These are phyloP conservation scores for Nepenthes alata DNA, from an alignment of 179 eudicot genomes.

Conservation along the genomic window DNA sequence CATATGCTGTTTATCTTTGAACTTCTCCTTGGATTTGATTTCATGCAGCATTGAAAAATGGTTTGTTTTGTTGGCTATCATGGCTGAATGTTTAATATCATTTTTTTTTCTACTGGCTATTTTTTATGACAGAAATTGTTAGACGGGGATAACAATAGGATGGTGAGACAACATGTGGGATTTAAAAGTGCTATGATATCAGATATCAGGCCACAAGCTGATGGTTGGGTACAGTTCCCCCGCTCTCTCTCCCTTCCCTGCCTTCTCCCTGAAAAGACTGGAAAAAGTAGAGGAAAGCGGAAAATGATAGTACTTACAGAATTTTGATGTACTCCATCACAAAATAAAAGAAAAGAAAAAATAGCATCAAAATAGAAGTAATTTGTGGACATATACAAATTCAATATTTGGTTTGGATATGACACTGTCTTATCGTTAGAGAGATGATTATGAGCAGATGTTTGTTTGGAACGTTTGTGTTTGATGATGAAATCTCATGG, in stretches of 20 bases:
- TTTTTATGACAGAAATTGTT: slow-evolving; percentile 67
- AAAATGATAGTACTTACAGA: no score
- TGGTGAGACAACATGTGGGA: slow-evolving; percentile 55
- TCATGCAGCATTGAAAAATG: neutral
- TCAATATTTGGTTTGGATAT: no score
- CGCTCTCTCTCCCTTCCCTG: slow-evolving; percentile 11
- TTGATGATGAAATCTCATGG: no score
- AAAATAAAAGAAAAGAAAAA: no score
- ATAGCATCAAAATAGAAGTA: no score
- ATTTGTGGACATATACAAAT: no score
- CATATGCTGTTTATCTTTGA: neutral
- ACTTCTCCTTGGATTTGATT: neutral
- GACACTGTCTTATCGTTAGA: no score
- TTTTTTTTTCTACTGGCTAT: neutral
- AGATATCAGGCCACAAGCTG: slow-evolving; percentile 68
- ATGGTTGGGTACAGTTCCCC: slow-evolving; percentile 67
- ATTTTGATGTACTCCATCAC: no score
- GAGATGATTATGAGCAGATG: no score
- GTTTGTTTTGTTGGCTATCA: neutral
- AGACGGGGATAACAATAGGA: slow-evolving; percentile 38
- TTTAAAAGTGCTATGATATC: slow-evolving; percentile 88
- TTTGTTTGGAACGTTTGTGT: no score
- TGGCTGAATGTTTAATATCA: neutral
- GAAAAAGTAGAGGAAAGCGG: neutral
- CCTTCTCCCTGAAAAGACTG: neutral